Conservation (phyloP, 2,329 filamentous ascomycete species). For the Blastomyces gilchristii region DNA sequence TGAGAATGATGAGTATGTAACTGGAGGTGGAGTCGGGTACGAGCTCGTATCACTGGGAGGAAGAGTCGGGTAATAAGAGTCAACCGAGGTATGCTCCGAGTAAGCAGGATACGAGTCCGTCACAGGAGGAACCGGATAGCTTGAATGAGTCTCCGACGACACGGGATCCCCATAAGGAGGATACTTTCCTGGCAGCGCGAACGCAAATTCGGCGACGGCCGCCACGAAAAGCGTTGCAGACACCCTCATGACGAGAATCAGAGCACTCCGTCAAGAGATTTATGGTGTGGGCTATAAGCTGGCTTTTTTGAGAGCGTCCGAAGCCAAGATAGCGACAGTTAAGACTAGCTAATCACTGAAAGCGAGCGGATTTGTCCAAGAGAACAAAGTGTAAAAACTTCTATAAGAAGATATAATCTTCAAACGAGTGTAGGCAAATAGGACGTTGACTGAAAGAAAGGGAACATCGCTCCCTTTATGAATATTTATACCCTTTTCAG, state of each 20-base stretch:
- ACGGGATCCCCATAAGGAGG: not conserved
- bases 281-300: not conserved
- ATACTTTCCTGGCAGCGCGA: not conserved
- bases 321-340: slow-evolving; percentile 1
- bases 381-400: not conserved
- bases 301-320: not conserved
- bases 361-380: slow-evolving; percentile 7
- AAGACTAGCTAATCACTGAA: not conserved
- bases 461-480: not conserved
- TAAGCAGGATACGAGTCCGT: not conserved
- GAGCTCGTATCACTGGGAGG: not conserved
- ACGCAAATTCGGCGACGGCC: slow-evolving; percentile 4
- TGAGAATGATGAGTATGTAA: too few relatives aligned
- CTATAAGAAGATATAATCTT: not conserved
- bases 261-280: not conserved
- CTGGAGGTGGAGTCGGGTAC: not conserved
- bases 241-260: slow-evolving; percentile 1
- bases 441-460: slow-evolving; percentile 1
- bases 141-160: not conserved
- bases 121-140: not conserved
- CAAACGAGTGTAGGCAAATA: not conserved
- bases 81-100: not conserved
- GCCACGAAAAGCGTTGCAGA: not conserved
- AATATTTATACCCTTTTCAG: not conserved
- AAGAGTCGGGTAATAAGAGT: not conserved